Evolutionary conservation across 2,329 filamentous ascomycete species (phyloP).

Genomic region (Phyllosticta ampelicida): DNA sequence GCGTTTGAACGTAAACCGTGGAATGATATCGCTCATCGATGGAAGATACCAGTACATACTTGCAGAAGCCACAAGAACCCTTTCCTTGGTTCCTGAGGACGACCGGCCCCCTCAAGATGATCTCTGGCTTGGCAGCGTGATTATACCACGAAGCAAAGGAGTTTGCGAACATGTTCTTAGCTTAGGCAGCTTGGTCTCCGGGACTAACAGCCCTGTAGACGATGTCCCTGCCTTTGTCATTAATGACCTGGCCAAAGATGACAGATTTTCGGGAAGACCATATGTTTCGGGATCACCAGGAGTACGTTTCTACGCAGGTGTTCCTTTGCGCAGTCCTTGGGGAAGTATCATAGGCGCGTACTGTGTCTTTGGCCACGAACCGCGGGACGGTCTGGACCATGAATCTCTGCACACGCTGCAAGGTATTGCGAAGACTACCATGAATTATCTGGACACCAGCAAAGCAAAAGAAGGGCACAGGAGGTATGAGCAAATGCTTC

Average conservation of each 20-base stretch:
- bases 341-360: constrained; percentile 19
- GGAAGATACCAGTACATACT: constrained; percentile 26
- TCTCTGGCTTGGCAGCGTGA: constrained; percentile 24
- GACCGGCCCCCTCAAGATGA: constrained; percentile 19
- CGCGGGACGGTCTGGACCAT: constrained; percentile 14
- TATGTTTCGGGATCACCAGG: not conserved
- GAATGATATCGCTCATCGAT: constrained; percentile 30
- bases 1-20: constrained; percentile 25
- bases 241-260: constrained; percentile 1
- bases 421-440: constrained; percentile 19
- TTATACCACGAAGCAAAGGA: constrained; percentile 23
- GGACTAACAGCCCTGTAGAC: not conserved
- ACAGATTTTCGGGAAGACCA: not conserved
- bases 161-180: constrained; percentile 18
- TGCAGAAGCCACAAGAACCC: constrained; percentile 24
- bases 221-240: constrained; percentile 3
- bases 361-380: constrained; percentile 18
- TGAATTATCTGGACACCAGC: constrained; percentile 17
- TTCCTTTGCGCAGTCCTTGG: constrained; percentile 16
- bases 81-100: constrained; percentile 20
- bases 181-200: not conserved
- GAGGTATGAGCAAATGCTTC: constrained; percentile 21
- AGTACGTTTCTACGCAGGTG: constrained; percentile 24
- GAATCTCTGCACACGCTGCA: constrained; percentile 20
- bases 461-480: constrained; percentile 13